phyloP scores from a whole-genome alignment of 140 eudicot species.

The Stevia rebaudiana region DNA sequence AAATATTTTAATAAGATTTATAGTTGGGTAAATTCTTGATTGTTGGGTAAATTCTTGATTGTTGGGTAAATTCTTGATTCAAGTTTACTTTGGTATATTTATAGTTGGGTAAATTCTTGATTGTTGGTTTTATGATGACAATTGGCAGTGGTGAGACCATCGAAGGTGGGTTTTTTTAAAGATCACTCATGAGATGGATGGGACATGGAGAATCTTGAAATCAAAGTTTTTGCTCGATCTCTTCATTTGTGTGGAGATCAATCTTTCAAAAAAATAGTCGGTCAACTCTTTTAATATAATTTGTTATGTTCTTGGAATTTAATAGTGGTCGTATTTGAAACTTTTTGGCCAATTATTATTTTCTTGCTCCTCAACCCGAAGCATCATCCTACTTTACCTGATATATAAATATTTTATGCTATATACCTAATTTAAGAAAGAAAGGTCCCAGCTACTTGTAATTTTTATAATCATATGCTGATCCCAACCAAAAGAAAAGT shows the following conservation, averaged over 20 bases:
- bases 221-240: constrained; percentile 30
- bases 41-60: constrained; percentile 8
- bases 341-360: constrained; percentile 24
- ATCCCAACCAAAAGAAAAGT: constrained; percentile 16
- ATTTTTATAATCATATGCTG: constrained; percentile 8
- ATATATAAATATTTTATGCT: constrained; percentile 23
- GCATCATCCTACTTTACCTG: constrained; percentile 24
- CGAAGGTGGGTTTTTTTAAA: constrained; percentile 36
- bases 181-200: constrained; percentile 45
- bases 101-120: background rate
- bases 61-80: too few species aligned
- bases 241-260: constrained; percentile 40
- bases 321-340: constrained; percentile 18
- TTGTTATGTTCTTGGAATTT: constrained; percentile 25
- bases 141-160: constrained; percentile 39
- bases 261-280: constrained; percentile 39
- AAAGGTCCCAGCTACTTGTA: constrained; percentile 29
- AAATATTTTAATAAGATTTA: too few species aligned
- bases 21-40: background rate
- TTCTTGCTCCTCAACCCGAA: constrained; percentile 33
- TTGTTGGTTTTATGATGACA: constrained; percentile 32
- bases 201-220: constrained; percentile 60
- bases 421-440: constrained; percentile 8
- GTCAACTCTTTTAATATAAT: constrained; percentile 40
- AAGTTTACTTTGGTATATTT: too few species aligned